Base-by-base conservation (phyloP, 805 yeast species). In the Ogataea siamensis region DNA sequence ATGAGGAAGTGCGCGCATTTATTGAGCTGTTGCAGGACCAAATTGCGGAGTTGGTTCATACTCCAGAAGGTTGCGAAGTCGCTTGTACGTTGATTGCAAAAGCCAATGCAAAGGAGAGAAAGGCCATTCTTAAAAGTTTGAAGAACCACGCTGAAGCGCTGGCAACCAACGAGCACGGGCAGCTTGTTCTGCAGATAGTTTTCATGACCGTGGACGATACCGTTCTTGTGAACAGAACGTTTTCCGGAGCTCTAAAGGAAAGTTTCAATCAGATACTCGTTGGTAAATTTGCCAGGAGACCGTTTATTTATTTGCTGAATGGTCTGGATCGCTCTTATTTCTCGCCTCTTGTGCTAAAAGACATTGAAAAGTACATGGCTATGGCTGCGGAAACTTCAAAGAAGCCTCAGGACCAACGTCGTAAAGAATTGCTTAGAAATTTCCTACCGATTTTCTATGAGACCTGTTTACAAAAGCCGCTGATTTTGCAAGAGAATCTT, bases 161-260 rank as follows among this genome's bases (percentile, higher is more conserved):
- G 60, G 79, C 87, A 38, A 76, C 78, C 46, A 91, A 91, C 60
- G 96, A 89, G 62, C 75, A 76, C 58, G 99, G 99, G 58, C 83
- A 86, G 62, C 53, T 72, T 31, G 97, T 89, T 10, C 72, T 89
- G 46, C 83, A 78, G 50, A 76, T 91, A 9, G 67, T 87, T 28
- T 81, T 86, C 63, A 73, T 83, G 76, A 80, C 91, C 18, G 93
- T 89, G 40, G 99, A 91, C 68, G 99, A 91, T 70, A 89, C 98
- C 2, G 93, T 84, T 37, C 70, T 87, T 53, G 74, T 87, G 29
- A 71, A 71, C 59, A 88, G 87, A 62, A 73, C 94, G 0, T 84
- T 91, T 56, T 63, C 70, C 20, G 66, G 70, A 29, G 91, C 81
- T 46, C 68, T 74, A 42, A 67, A 74, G 19, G 76, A 71, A 21